A percentile compares a stretch with the other conserved stretches of the same genome.
Evolutionary conservation across 345 rosid genomes (phyloP).

Genomic region (Combretum micranthum): DNA sequence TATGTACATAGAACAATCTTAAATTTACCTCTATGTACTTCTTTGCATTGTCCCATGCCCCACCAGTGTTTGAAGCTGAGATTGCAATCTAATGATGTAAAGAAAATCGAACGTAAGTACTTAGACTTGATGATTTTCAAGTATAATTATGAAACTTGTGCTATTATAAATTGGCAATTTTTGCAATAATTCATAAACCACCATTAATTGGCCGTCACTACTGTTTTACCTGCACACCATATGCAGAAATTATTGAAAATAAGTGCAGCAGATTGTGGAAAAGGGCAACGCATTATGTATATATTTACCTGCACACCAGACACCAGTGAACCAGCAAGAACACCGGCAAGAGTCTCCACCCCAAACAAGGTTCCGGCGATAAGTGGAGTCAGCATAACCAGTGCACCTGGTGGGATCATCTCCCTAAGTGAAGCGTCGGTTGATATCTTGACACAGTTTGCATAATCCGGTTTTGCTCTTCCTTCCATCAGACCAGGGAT

Average conservation of each 20-base stretch:
- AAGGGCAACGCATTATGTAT: background rate
- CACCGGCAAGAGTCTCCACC: constrained; percentile 61
- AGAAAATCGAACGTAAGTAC: background rate
- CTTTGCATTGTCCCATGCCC: constrained; percentile 73
- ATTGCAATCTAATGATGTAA: constrained; percentile 41
- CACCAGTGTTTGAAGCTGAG: constrained; percentile 71
- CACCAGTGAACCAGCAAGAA: constrained; percentile 66
- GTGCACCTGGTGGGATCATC: constrained; percentile 73
- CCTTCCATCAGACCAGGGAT: constrained; percentile 79
- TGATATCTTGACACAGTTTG: constrained; percentile 68
- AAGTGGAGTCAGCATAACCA: constrained; percentile 64
- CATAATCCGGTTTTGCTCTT: constrained; percentile 48
- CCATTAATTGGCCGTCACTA: too few species aligned
- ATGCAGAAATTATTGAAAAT: too few species aligned
- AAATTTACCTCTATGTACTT: constrained; percentile 58
- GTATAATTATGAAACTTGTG: too few species aligned
- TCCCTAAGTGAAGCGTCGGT: constrained; percentile 57
- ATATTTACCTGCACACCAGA: constrained; percentile 59
- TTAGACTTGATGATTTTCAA: too few species aligned
- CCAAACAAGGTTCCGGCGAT: constrained; percentile 56
- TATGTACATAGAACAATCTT: background rate
- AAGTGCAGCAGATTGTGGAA: too few species aligned
- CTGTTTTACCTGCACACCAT: too few species aligned
- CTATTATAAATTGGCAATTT: too few species aligned
- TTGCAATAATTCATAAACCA: too few species aligned